These are phyloP conservation scores for Cladorrhinum samala DNA, from an alignment of 495 filamentous ascomycete species.

Conservation along the genomic window DNA sequence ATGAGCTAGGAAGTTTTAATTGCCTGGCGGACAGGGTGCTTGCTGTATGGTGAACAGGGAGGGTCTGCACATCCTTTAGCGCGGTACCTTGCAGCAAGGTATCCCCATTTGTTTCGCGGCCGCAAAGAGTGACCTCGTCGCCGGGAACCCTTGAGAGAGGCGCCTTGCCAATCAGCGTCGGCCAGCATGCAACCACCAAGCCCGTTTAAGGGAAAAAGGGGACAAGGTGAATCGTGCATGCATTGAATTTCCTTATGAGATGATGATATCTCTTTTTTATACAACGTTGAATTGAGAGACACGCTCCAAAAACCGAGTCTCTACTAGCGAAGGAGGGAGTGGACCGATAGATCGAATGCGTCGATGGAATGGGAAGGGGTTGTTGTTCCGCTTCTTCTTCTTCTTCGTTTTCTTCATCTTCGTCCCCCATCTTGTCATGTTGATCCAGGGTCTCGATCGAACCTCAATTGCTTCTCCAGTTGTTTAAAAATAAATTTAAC, in stretches of 20 bases:
- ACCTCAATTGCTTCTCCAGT: not conserved
- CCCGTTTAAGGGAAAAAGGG: not conserved
- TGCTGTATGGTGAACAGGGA: no score
- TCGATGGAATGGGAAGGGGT: no score
- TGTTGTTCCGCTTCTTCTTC: no score
- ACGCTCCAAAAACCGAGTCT: no score
- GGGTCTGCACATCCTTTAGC: not conserved
- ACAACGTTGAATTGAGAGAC: no score
- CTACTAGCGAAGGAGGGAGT: no score
- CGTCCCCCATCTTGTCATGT: no score
- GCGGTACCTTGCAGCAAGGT: conserved; percentile 8
- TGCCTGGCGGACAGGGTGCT: conserved; percentile 12
- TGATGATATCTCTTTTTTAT: no score
- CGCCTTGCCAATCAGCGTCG: conserved; percentile 9
- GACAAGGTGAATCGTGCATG: conserved; percentile 1
- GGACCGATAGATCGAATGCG: no score
- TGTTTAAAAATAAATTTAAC: not conserved
- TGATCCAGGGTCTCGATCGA: not conserved
- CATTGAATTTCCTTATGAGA: not conserved
- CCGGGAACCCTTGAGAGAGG: not conserved
- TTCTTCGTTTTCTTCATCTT: no score
- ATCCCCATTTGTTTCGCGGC: conserved; percentile 4
- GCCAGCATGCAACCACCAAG: not conserved
- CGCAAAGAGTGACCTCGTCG: conserved; percentile 5
- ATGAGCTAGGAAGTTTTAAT: conserved; percentile 27